Base-by-base conservation (phyloP, 2,329 filamentous ascomycete species). In the Fusarium irregulare region DNA sequence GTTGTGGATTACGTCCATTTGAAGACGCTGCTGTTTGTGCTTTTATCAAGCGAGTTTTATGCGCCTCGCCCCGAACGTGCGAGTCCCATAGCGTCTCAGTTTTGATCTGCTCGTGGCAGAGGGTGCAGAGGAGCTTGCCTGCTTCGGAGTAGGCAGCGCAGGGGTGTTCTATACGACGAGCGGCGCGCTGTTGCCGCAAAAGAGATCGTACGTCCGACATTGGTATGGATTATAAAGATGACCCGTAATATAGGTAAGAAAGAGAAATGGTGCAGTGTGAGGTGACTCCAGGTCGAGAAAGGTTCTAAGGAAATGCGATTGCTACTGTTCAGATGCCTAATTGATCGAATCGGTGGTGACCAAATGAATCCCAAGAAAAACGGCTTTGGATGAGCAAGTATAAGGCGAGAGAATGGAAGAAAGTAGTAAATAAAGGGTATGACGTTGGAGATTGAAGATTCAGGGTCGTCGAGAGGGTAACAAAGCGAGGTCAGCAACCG, bases 181-280 rank as follows among this genome's bases (percentile, higher is more conserved):
- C 87, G 59, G 89, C 89, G 71, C 93, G 89, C 80, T 95, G 92
- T 76, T 90, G 91, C 73, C 92, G 92, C 61, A 97, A 86, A 50
- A 97, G 87, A 37, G 92, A 88, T 74, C 93, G 91, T 27, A 93
- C 91, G 79, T 97, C 93, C 72, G 92, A 86, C 92, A 96, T 95
- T 69, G 47, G 64, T 45, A 40, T 32, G 45, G 40, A 34, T 56
- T 23, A 47, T 25, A n/a, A 53, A 54, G 14, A 25, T 14, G 12
- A 54, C n/a, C 20, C 6, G 60, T 44, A 20, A 13, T 62, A 62
- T 50, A 42, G 44, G 27, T 41, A 44, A 23, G 27, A 21, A 64
- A 50, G 32, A 47, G 32, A 46, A 32, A 30, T 27, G 37, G 51
- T 42, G 49, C 23, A 61, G 51, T 48, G 45, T 42, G 42, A 23